Evolutionary conservation across 768 basidiomycete genomes (phyloP).

Genomic region (Amanita molliuscula): DNA sequence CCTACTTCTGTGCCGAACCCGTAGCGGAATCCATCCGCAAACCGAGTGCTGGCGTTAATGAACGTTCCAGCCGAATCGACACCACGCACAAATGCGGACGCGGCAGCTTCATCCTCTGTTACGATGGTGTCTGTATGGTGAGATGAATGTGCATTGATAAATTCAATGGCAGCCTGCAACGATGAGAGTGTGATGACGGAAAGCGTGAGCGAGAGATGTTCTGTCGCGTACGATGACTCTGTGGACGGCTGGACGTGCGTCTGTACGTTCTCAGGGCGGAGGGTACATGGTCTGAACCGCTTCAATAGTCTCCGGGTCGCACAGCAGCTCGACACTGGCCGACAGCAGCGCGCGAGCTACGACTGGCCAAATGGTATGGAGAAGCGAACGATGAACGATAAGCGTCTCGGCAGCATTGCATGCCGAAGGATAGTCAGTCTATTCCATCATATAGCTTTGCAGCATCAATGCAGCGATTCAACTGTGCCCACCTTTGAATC

Average conservation of each 20-base stretch:
- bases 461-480: background rate
- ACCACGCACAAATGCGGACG: conserved; percentile 70
- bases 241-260: conserved; percentile 43
- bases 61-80: conserved; percentile 91
- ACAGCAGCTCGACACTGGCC: conserved; percentile 66
- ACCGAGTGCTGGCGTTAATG: conserved; percentile 91
- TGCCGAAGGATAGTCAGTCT: conserved; percentile 93
- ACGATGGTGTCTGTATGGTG: conserved; percentile 94
- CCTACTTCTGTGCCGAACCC: conserved; percentile 98
- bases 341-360: conserved; percentile 66
- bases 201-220: conserved; percentile 80
- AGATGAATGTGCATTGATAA: conserved; percentile 89
- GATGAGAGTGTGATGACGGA: conserved; percentile 72
- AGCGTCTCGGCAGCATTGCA: conserved; percentile 92
- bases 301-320: conserved; percentile 56
- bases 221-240: conserved; percentile 67
- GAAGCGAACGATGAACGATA: conserved; percentile 66
- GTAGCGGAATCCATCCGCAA: conserved; percentile 94
- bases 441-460: background rate
- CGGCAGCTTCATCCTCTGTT: conserved; percentile 62
- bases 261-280: conserved; percentile 25
- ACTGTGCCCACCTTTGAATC: conserved; percentile 73
- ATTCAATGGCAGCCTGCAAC: conserved; percentile 63
- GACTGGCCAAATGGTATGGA: conserved; percentile 69
- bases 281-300: conserved; percentile 34